phyloP scores from a whole-genome alignment of 306 rosid genomes.

The Boehmeria nivea region DNA sequence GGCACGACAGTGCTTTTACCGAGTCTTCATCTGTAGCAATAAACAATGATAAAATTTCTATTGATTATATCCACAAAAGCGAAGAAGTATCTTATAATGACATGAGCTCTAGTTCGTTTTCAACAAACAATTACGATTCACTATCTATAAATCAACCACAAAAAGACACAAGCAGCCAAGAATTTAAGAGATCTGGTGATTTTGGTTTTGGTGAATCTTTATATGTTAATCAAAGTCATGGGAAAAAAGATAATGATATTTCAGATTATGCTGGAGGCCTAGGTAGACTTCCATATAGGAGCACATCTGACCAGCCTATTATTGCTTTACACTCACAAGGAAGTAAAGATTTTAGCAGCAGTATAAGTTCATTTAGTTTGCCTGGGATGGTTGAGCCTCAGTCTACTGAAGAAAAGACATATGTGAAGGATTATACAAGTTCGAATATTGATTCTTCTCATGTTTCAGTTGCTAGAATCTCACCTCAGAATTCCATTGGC shows the following conservation, averaged over 20 bases:
- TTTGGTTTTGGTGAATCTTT: constrained; percentile 25
- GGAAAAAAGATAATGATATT: constrained; percentile 29
- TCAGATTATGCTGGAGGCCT: constrained; percentile 25
- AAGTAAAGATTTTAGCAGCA: constrained; percentile 40
- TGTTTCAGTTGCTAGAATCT: constrained; percentile 30
- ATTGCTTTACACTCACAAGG: constrained; percentile 25
- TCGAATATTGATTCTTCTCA: constrained; percentile 35
- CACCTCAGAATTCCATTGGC: constrained; percentile 49
- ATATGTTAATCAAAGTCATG: constrained; percentile 33
- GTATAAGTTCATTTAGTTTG: constrained; percentile 34
- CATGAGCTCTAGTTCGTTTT: constrained; percentile 13
- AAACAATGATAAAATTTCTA: constrained; percentile 28
- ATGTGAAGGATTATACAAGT: constrained; percentile 38
- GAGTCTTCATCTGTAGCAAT: constrained; percentile 33
- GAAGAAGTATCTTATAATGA: constrained; percentile 35
- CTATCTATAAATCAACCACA: constrained; percentile 28
- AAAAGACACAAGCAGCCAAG: constrained; percentile 35
- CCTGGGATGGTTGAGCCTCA: constrained; percentile 39
- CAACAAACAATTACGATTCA: constrained; percentile 31
- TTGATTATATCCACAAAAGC: constrained; percentile 32
- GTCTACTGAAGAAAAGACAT: constrained; percentile 33
- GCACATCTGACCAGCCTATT: constrained; percentile 28
- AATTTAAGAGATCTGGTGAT: constrained; percentile 32
- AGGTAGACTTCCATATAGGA: constrained; percentile 36
- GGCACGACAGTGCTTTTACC: constrained; percentile 26